Percentiles rank a stretch among this genome's conserved stretches.
Conservation (phyloP, 2,329 filamentous ascomycete species). For the Chaetomium olivaceum region DNA sequence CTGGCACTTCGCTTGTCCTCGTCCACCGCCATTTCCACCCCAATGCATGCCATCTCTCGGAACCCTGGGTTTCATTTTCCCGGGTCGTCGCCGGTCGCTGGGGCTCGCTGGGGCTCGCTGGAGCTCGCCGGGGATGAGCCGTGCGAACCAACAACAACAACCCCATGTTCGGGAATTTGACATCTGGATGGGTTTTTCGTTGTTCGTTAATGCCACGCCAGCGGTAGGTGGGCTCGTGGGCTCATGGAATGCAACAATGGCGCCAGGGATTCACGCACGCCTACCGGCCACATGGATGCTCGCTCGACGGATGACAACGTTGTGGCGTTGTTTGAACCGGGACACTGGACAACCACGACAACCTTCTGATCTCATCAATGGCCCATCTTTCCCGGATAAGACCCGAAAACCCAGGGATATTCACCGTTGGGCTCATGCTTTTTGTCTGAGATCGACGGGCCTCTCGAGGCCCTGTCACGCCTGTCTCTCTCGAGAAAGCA, state of each 20-base stretch:
- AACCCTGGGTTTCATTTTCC: slow-evolving; percentile 19
- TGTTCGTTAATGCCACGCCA: slow-evolving; percentile 2
- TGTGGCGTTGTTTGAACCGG: not conserved
- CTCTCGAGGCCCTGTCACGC: not conserved
- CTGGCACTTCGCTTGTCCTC: slow-evolving; percentile 10
- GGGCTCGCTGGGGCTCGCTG: not conserved
- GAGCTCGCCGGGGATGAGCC: slow-evolving; percentile 17
- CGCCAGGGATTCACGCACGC: not conserved
- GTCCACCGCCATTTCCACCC: slow-evolving; percentile 26
- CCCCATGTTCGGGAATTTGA: slow-evolving; percentile 14
- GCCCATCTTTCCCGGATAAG: not conserved
- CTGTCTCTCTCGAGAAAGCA: slow-evolving; percentile 4
- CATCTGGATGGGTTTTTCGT: slow-evolving; percentile 2
- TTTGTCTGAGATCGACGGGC: slow-evolving; percentile 17
- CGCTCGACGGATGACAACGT: not conserved
- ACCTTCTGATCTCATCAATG: not conserved
- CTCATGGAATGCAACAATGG: not conserved
- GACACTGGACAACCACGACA: not conserved
- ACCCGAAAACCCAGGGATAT: slow-evolving; percentile 2
- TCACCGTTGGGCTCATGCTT: slow-evolving; percentile 4
- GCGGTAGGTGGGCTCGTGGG: not conserved
- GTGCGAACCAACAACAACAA: slow-evolving; percentile 10
- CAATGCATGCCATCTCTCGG: slow-evolving; percentile 13
- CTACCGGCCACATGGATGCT: not conserved
- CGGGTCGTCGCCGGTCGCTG: slow-evolving; percentile 9